These are phyloP conservation scores for Saturnispora diversa DNA, from an alignment of 805 yeast species.

Conservation along the genomic window DNA sequence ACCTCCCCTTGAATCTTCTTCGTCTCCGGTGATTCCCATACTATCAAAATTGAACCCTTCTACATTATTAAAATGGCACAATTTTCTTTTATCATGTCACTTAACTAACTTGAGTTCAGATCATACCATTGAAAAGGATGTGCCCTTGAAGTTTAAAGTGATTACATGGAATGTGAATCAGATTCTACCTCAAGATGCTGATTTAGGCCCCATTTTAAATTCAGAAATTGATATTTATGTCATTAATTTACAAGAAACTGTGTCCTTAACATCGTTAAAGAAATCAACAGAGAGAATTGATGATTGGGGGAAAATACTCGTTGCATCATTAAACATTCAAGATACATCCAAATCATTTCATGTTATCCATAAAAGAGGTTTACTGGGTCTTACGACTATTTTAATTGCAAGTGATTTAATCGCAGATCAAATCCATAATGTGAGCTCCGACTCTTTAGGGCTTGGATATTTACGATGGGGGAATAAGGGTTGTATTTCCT, in stretches of 20 bases:
- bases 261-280: slow-evolving; percentile 39
- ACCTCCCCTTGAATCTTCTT: slow-evolving; percentile 4
- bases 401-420: slow-evolving; percentile 29
- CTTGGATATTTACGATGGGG: slow-evolving; percentile 47
- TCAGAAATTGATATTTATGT: slow-evolving; percentile 30
- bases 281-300: slow-evolving; percentile 29
- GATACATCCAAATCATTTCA: slow-evolving; percentile 21
- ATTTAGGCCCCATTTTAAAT: neutral
- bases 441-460: slow-evolving; percentile 40
- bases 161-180: slow-evolving; percentile 36
- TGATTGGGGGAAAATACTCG: slow-evolving; percentile 28
- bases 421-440: slow-evolving; percentile 31
- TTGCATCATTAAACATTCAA: slow-evolving; percentile 19
- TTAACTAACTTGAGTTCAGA: slow-evolving; percentile 10
- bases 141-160: slow-evolving; percentile 7
- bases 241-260: slow-evolving; percentile 43
- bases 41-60: slow-evolving; percentile 21
- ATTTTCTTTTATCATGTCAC: slow-evolving; percentile 11
- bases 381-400: slow-evolving; percentile 45
- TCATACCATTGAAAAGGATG: slow-evolving; percentile 8
- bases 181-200: slow-evolving; percentile 13
- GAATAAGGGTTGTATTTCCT: slow-evolving; percentile 50
- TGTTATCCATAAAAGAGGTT: slow-evolving; percentile 37
- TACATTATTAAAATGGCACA: slow-evolving; percentile 20
- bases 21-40: slow-evolving; percentile 3